Conservation (phyloP, 2,329 filamentous ascomycete species). For the Aureobasidium musti region DNA sequence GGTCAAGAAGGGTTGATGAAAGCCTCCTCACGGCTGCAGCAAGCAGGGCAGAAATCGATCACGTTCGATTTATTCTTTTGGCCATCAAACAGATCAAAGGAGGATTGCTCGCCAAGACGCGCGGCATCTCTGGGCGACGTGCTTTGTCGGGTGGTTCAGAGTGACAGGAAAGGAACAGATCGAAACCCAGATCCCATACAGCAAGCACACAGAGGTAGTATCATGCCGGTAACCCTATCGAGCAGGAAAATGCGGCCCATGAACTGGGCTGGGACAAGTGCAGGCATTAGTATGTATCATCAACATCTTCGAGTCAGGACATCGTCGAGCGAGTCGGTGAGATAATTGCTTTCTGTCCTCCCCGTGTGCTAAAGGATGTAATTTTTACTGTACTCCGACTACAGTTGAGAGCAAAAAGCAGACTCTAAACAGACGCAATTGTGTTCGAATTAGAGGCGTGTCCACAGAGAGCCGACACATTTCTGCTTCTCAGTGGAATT, state of each 20-base stretch:
- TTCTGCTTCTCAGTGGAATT: no score
- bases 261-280: no score
- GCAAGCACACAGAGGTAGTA: neutral
- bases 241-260: neutral
- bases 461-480: no score
- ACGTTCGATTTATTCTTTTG: neutral
- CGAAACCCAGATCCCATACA: neutral
- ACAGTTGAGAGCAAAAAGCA: no score
- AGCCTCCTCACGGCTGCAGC: constrained; percentile 16
- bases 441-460: no score
- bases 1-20: constrained; percentile 14
- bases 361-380: no score
- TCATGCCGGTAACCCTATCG: neutral
- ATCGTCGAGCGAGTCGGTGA: neutral
- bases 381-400: no score
- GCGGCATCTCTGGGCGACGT: constrained; percentile 3
- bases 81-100: neutral
- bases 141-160: neutral
- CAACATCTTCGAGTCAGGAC: no score
- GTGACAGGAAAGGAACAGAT: neutral
- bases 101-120: constrained; percentile 19
- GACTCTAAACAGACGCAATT: no score
- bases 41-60: neutral
- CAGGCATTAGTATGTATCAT: no score
- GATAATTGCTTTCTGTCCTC: neutral